Evolutionary conservation across 352 stramenopile genomes (phyloP), one percentile per base, ranked within the genome.

Genomic region (Pythium apleroticum): DNA sequence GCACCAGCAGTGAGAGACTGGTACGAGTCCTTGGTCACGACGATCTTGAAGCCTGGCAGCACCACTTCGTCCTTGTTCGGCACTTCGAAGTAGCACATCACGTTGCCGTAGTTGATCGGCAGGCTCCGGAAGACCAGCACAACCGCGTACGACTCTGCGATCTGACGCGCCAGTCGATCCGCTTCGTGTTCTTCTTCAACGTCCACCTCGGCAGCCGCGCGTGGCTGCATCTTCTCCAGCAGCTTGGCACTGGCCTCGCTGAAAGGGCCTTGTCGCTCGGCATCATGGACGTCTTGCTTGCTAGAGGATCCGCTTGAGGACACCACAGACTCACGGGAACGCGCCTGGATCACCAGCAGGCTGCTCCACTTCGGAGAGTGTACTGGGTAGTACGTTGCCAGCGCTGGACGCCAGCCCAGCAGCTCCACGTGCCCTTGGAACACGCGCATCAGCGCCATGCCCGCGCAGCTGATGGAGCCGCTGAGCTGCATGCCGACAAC

Each of bases 321-420:
- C 20, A 37, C 49, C 37, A 17, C 60, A 45, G 60, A 63, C 33
- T 62, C 77, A 27, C 67, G 81, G 33, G 59, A 71, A 25, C 57
- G 46, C 17, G 59, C 76, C 15, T 73, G 20, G n/a, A 96, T 78
- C 43, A 88, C 79, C 25, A 93, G 57, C 22, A 94, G 39, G 35
- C 76, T 90, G 63, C 71, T 91, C 87, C 87, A 96, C 60, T 90
- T 90, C 46, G 87, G 87, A 60, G 87, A 94, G 61, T 90, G 80
- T 37, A 96, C 65, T 24, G 86, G 77, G 67, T 84, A 93, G 73
- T 96, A 96, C 28, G 81, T 79, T 30, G 84, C 85, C 19, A 83
- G 60, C 25, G 79, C 72, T n/a, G 81, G 83, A 19, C 66, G 76
- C 63, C 86, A 96, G 55, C 87, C 87, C 57, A 91, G 64, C 46